Evolutionary conservation across 495 filamentous ascomycete genomes (phyloP).

Genomic region (Pyrenula aspistea): DNA sequence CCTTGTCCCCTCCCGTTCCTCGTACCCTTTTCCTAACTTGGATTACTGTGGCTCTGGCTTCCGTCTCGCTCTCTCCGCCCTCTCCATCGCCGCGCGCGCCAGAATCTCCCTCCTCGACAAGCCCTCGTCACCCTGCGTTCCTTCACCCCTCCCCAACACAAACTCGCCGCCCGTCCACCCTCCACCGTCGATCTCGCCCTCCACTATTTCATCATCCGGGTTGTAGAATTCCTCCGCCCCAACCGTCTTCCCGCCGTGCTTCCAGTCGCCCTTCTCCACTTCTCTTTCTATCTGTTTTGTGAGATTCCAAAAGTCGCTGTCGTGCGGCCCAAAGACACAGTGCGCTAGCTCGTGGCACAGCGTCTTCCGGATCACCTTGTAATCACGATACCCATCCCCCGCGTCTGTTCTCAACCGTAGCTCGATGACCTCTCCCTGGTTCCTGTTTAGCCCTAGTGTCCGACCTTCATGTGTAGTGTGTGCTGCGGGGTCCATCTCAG

Average conservation of each 20-base stretch:
- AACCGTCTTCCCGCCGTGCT: conserved; percentile 47
- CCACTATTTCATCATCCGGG: conserved; percentile 40
- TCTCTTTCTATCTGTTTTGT: conserved; percentile 76
- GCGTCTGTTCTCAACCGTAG: conserved; percentile 81
- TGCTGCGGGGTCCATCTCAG: conserved; percentile 84
- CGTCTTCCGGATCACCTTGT: conserved; percentile 78
- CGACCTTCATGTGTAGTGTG: conserved; percentile 72
- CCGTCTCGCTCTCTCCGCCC: conserved; percentile 45
- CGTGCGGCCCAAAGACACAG: conserved; percentile 75
- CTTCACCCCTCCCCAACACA: conserved; percentile 53
- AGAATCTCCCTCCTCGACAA: conserved; percentile 56
- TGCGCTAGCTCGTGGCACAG: conserved; percentile 93
- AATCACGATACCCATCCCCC: conserved; percentile 88
- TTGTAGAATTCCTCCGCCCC: conserved; percentile 61
- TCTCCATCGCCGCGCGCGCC: conserved; percentile 64
- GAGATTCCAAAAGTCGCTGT: conserved; percentile 79
- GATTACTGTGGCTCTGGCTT: too few relatives aligned
- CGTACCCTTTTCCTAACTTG: too few relatives aligned
- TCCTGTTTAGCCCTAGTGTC: conserved; percentile 80
- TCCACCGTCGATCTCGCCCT: conserved; percentile 28
- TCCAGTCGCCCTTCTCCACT: conserved; percentile 71
- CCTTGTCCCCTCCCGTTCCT: too few relatives aligned
- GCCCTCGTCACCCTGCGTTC: conserved; percentile 16
- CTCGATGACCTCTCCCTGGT: conserved; percentile 84
- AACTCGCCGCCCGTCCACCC: conserved; percentile 86